Conservation (phyloP, 805 yeast species). For the Lipomyces anomalus region DNA sequence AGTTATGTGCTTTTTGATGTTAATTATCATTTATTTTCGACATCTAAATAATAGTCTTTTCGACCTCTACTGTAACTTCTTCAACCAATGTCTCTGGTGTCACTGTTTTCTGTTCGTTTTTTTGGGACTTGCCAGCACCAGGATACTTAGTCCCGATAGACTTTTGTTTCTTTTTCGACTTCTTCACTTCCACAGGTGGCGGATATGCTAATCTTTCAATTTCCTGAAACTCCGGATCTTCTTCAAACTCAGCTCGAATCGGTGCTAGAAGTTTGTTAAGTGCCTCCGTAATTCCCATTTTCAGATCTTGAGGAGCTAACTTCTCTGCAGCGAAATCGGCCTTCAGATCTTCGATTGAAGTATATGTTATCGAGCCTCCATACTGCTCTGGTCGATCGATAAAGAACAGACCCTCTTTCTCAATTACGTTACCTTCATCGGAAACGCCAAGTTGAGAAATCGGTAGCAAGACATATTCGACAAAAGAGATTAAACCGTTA, state of each 20-base stretch:
- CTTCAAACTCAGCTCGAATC: constrained; percentile 61
- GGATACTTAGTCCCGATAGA: constrained; percentile 89
- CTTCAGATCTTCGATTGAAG: constrained; percentile 60
- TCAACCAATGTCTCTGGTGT: constrained; percentile 1
- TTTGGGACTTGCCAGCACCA: constrained; percentile 33
- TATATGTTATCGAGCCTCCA: constrained; percentile 85
- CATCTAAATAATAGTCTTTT: constrained; percentile 3
- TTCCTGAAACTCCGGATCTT: constrained; percentile 65
- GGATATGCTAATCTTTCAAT: constrained; percentile 82
- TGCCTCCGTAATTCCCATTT: constrained; percentile 82
- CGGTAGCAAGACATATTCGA: constrained; percentile 80
- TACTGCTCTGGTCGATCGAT: constrained; percentile 93
- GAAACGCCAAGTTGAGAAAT: constrained; percentile 55
- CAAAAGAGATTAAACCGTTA: constrained; percentile 82
- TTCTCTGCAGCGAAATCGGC: constrained; percentile 65
- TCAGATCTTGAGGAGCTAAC: constrained; percentile 89
- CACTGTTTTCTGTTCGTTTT: constrained; percentile 4
- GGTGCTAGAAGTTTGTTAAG: constrained; percentile 80
- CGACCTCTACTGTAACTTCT: constrained; percentile 5
- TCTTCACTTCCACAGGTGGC: constrained; percentile 55
- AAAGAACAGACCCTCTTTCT: constrained; percentile 52
- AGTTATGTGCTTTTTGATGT: not conserved
- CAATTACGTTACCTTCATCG: constrained; percentile 28
- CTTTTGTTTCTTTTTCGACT: constrained; percentile 66
- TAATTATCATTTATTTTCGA: not conserved